Evolutionary conservation across 495 filamentous ascomycete genomes (phyloP).

Genomic region (Neurospora cerealis): DNA sequence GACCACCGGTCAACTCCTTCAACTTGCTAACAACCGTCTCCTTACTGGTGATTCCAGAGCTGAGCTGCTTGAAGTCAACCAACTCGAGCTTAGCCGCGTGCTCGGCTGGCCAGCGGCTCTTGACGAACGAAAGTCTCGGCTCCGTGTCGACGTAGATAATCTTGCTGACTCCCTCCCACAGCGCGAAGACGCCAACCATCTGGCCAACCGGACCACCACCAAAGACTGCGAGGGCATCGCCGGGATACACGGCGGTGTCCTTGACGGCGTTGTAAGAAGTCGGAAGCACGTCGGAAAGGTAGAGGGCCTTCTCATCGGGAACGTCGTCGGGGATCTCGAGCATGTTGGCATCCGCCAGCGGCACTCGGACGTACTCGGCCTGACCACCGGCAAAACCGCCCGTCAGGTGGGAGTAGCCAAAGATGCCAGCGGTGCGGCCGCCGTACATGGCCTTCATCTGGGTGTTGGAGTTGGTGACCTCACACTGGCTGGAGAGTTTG

Average conservation of each 20-base stretch:
- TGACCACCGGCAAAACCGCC: conserved; percentile 87
- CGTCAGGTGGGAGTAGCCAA: conserved; percentile 67
- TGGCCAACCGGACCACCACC: conserved; percentile 71
- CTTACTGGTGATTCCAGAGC: conserved; percentile 35
- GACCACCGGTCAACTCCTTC: conserved; percentile 57
- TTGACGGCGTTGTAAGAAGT: conserved; percentile 79
- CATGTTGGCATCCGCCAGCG: conserved; percentile 73
- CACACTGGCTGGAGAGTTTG: conserved; percentile 67
- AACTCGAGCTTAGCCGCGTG: conserved; percentile 31
- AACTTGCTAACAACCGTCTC: conserved; percentile 57
- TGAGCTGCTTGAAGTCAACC: conserved; percentile 37
- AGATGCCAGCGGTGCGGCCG: conserved; percentile 60
- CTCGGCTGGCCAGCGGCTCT: conserved; percentile 44
- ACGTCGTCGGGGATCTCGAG: conserved; percentile 71
- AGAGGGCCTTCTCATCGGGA: conserved; percentile 77
- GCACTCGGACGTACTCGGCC: conserved; percentile 79
- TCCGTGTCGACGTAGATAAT: conserved; percentile 78
- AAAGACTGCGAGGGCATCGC: conserved; percentile 77
- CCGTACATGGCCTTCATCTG: conserved; percentile 66
- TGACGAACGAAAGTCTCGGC: conserved; percentile 61
- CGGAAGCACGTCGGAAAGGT: conserved; percentile 67
- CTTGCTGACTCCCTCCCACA: conserved; percentile 60
- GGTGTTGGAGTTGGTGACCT: conserved; percentile 64
- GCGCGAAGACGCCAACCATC: conserved; percentile 65
- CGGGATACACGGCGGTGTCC: conserved; percentile 70